phyloP scores from a whole-genome alignment of 805 yeast species.

The Vanderwaltozyma yarrowii region DNA sequence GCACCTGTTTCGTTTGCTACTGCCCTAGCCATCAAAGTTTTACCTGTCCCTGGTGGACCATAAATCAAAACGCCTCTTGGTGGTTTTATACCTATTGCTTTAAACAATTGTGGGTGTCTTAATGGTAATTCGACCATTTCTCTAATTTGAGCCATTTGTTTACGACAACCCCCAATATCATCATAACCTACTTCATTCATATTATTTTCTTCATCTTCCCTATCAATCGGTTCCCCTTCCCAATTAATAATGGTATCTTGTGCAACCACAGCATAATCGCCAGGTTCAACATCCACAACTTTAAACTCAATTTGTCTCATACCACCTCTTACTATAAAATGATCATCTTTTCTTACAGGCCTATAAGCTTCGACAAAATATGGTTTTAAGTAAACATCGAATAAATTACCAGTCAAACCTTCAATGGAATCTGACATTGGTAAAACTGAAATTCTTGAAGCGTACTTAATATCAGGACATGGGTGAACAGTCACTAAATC shows the following conservation, averaged over 20 bases:
- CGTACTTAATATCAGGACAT: slow-evolving; percentile 96
- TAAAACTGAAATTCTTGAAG: slow-evolving; percentile 84
- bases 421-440: slow-evolving; percentile 98
- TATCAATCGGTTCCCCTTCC: slow-evolving; percentile 95
- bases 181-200: slow-evolving; percentile 97
- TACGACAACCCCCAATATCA: slow-evolving; percentile 98
- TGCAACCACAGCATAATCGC: slow-evolving; percentile 94
- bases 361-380: slow-evolving; percentile 98
- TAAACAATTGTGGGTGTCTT: slow-evolving; percentile 96
- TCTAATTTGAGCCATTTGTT: slow-evolving; percentile 99
- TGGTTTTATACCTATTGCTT: slow-evolving; percentile 96
- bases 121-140: slow-evolving; percentile 96
- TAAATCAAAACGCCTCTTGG: slow-evolving; percentile 97
- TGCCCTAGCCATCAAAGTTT: slow-evolving; percentile 97
- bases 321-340: slow-evolving; percentile 94
- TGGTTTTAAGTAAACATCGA: slow-evolving; percentile 93
- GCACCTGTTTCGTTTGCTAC: slow-evolving; percentile 99
- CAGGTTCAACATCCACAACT: slow-evolving; percentile 96
- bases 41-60: slow-evolving; percentile 99
- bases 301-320: slow-evolving; percentile 99
- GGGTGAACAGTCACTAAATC: slow-evolving; percentile 88
- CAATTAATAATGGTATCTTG: slow-evolving; percentile 97
- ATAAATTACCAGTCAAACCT: slow-evolving; percentile 92
- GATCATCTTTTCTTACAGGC: slow-evolving; percentile 96
- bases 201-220: slow-evolving; percentile 56